Base-by-base conservation (phyloP, 257 asterid species). In the Lycium barbarum region DNA sequence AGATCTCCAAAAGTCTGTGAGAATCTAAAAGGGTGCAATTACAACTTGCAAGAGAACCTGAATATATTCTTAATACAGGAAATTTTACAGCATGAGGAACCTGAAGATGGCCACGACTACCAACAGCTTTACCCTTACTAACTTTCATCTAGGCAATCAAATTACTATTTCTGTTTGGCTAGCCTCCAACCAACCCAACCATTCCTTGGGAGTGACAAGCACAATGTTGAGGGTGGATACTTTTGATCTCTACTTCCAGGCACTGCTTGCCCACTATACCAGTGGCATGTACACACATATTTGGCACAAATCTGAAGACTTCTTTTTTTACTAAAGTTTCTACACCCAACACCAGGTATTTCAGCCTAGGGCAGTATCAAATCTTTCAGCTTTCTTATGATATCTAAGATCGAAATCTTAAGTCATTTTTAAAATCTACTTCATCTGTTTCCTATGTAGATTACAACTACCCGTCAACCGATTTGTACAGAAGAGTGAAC, bases 1-100 rank as follows among this genome's bases (percentile, higher is more conserved):
- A 65, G 72, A 65, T 65, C 18, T 26, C 72, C 35, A 65, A 65
- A 33, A 33, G 35, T 65, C 18, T 65, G 72, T 26, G 72, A 65
- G 72, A 65, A 26, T 26, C 26, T 65, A 65, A 65, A 65, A 65
- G 72, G 72, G 72, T 65, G 43, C 72, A 65, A 26, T 33, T 65
- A n/a, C 17, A 65, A 65, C 35, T 65, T 65, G 72, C 43, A 65
- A 33, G 72, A 65, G n/a, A 65, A 65, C 6, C 72, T 18, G 66
- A 59, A 59, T n/a, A 59, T 11, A 59, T 59, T 6, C 18, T 65
- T 36, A 65, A 65, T 4, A 35, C 43, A 11, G 72, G 45, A 33
- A 8, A 11, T 62, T 62, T 22, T 65, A 65, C 45, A 4, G 72
- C 45, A 6, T 65, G 72, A 33, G 35, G 72, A n/a, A 22, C 72